A percentile compares a stretch with the other conserved stretches of the same genome.
phyloP scores from a whole-genome alignment of 2,329 filamentous ascomycete species.

The Aureobasidium sp. region DNA sequence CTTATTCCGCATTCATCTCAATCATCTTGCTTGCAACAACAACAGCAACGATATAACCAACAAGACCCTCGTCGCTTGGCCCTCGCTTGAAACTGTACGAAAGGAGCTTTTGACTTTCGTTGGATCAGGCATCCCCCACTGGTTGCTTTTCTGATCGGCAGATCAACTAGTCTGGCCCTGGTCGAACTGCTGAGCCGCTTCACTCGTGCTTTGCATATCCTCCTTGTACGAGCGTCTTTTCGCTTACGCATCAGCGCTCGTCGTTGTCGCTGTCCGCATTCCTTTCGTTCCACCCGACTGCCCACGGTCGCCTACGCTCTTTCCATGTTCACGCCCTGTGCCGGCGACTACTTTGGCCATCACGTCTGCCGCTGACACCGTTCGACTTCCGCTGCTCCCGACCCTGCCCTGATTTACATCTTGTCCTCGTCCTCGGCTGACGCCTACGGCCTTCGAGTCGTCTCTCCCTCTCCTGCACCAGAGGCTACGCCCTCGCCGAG shows the following conservation, averaged over 20 bases:
- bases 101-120: background rate
- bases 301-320: background rate
- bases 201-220: background rate
- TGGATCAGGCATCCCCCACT: background rate
- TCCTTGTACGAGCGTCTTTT: background rate
- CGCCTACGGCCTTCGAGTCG: background rate
- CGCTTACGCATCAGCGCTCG: background rate
- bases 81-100: background rate
- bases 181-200: background rate
- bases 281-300: background rate
- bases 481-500: background rate
- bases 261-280: background rate
- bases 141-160: constrained; percentile 10
- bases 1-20: background rate
- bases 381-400: too few relatives aligned
- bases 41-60: background rate
- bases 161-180: background rate
- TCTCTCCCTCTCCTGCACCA: background rate
- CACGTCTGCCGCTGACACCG: background rate
- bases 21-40: background rate
- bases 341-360: constrained; percentile 8
- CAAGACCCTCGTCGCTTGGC: background rate
- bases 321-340: constrained; percentile 10
- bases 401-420: background rate
- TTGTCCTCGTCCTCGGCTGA: background rate